These are phyloP conservation scores for Tetracladium marchalianum DNA, from an alignment of 495 filamentous ascomycete genomes.

Conservation along the genomic window DNA sequence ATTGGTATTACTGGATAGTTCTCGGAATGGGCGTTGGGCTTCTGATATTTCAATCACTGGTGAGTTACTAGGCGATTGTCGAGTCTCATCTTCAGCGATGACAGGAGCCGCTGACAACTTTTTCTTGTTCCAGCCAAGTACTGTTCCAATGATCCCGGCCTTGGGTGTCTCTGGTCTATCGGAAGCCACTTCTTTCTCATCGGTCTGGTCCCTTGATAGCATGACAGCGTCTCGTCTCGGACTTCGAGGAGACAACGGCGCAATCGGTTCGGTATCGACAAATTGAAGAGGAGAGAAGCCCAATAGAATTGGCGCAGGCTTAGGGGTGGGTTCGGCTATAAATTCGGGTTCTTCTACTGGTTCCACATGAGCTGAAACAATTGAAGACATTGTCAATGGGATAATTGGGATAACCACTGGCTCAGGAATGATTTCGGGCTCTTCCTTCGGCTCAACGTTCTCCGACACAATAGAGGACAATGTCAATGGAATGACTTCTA, in stretches of 20 bases:
- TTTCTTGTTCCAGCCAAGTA: slow-evolving; percentile 32
- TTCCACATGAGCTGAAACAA: slow-evolving; percentile 38
- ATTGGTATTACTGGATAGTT: slow-evolving; percentile 29
- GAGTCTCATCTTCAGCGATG: slow-evolving; percentile 48
- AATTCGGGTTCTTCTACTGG: slow-evolving; percentile 28
- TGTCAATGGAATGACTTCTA: background rate
- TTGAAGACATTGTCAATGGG: slow-evolving; percentile 34
- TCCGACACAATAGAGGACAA: slow-evolving; percentile 3
- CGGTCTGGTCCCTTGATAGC: slow-evolving; percentile 30
- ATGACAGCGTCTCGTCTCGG: slow-evolving; percentile 39
- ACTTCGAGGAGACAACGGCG: slow-evolving; percentile 24
- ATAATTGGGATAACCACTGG: slow-evolving; percentile 1
- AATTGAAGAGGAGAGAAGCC: slow-evolving; percentile 27
- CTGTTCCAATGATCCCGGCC: slow-evolving; percentile 30
- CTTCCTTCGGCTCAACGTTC: slow-evolving; percentile 14
- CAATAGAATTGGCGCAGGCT: slow-evolving; percentile 7
- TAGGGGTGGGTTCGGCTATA: slow-evolving; percentile 18
- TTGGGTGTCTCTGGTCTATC: slow-evolving; percentile 23
- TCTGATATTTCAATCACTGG: slow-evolving; percentile 28
- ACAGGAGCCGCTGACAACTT: slow-evolving; percentile 24
- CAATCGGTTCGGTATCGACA: slow-evolving; percentile 28
- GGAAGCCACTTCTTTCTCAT: slow-evolving; percentile 3
- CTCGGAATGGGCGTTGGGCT: slow-evolving; percentile 31
- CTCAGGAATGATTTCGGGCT: background rate
- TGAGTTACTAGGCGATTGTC: slow-evolving; percentile 31